phyloP scores from a whole-genome alignment of 2,329 filamentous ascomycete genomes.

The Drechslerella coelobrocha region DNA sequence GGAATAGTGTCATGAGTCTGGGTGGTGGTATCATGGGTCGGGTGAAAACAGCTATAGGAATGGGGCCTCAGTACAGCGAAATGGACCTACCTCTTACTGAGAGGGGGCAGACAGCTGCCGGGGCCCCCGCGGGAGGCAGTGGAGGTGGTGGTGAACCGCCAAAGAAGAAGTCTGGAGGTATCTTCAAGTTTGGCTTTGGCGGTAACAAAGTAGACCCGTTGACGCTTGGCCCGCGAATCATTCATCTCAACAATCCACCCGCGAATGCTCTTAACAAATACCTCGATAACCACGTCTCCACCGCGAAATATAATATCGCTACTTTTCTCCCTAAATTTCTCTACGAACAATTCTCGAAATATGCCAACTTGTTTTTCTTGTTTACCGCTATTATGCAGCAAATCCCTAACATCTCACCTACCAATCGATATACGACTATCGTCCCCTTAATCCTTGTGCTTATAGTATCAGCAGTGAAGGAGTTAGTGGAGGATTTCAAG shows the following conservation, averaged over 20 bases:
- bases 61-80: conserved; percentile 87
- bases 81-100: conserved; percentile 98
- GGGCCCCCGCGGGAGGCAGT: conserved; percentile 58
- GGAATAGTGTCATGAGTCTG: conserved; percentile 86
- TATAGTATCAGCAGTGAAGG: conserved; percentile 92
- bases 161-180: conserved; percentile 66
- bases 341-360: conserved; percentile 98
- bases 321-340: conserved; percentile 97
- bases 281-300: conserved; percentile 95
- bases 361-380: conserved; percentile 98
- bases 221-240: conserved; percentile 87
- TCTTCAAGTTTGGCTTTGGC: conserved; percentile 92
- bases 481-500: conserved; percentile 90
- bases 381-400: conserved; percentile 95
- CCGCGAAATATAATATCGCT: conserved; percentile 92
- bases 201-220: conserved; percentile 84
- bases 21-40: conserved; percentile 86
- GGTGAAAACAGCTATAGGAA: conserved; percentile 88
- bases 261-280: conserved; percentile 90
- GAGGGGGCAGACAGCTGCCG: conserved; percentile 62
- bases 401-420: conserved; percentile 92
- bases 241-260: conserved; percentile 94
- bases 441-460: conserved; percentile 89
- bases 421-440: conserved; percentile 94
- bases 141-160: conserved; percentile 57